A percentile compares a stretch with the other conserved stretches of the same genome.
phyloP scores from a whole-genome alignment of 306 rosid species.

The Carpinus viminea region DNA sequence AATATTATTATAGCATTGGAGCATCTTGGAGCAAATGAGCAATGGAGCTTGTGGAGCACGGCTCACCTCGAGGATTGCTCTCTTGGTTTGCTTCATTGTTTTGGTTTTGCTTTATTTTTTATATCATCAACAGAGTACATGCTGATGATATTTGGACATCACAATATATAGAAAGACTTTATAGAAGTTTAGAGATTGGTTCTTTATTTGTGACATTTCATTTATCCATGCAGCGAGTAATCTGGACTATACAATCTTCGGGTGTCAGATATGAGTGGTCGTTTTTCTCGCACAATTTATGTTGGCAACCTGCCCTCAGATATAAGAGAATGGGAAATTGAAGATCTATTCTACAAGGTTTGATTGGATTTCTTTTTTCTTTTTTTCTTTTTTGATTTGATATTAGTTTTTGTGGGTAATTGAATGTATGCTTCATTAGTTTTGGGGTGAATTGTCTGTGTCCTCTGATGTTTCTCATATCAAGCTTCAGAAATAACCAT shows the following conservation, averaged over 20 bases:
- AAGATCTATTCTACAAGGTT: constrained; percentile 95
- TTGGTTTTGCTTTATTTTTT: constrained; percentile 66
- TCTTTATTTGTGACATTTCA: constrained; percentile 28
- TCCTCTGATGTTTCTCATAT: neutral
- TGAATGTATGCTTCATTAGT: neutral
- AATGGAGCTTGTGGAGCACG: constrained; percentile 99
- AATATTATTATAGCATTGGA: constrained; percentile 90
- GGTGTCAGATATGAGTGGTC: constrained; percentile 80
- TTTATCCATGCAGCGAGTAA: constrained; percentile 50
- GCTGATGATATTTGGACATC: constrained; percentile 41
- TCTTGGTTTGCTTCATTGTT: constrained; percentile 99
- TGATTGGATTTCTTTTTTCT: constrained; percentile 4
- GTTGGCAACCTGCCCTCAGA: constrained; percentile 98
- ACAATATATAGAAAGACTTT: constrained; percentile 33
- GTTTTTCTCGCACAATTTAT: constrained; percentile 98
- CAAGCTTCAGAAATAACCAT: neutral
- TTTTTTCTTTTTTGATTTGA: neutral
- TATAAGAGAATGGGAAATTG: constrained; percentile 84
- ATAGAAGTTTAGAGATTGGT: constrained; percentile 15
- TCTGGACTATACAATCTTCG: constrained; percentile 13
- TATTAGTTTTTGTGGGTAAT: neutral
- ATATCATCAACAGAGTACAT: constrained; percentile 49
- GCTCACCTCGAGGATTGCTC: constrained; percentile 99
- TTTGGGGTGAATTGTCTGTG: neutral
- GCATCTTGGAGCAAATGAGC: constrained; percentile 99